Conservation (phyloP, 768 basidiomycete species). For the Rhizopogon roseolus region DNA sequence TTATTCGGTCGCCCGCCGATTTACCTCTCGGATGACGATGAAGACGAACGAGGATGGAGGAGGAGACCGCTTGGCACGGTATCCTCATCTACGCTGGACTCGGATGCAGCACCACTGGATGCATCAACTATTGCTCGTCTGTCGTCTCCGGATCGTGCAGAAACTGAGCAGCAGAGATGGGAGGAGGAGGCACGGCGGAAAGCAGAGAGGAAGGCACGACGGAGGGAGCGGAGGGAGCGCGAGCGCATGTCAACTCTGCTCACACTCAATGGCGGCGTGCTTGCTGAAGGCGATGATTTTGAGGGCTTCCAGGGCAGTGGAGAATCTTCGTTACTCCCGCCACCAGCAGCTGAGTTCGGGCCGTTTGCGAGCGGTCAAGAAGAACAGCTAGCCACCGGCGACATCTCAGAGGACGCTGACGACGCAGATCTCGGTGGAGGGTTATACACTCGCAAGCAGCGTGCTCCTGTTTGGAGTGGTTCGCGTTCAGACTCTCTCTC, state of each 20-base stretch:
- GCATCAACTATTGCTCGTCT: slow-evolving; percentile 49
- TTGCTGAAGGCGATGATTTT: slow-evolving; percentile 36
- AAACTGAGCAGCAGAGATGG: slow-evolving; percentile 24
- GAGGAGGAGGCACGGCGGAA: slow-evolving; percentile 39
- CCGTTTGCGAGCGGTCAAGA: slow-evolving; percentile 20
- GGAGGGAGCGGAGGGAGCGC: slow-evolving; percentile 42
- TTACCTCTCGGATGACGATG: slow-evolving; percentile 47
- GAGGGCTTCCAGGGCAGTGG: slow-evolving; percentile 66
- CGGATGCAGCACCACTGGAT: slow-evolving; percentile 66
- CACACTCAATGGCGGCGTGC: slow-evolving; percentile 27
- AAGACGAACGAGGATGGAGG: slow-evolving; percentile 16
- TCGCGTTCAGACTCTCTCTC: slow-evolving; percentile 56
- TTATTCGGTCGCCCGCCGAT: slow-evolving; percentile 64
- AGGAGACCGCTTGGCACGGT: slow-evolving; percentile 19
- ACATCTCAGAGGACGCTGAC: slow-evolving; percentile 29
- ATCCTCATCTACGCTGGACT: slow-evolving; percentile 52
- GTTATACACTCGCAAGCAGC: slow-evolving; percentile 41
- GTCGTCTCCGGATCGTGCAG: slow-evolving; percentile 35
- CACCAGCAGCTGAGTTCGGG: slow-evolving; percentile 16
- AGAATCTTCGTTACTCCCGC: neutral
- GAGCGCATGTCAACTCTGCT: slow-evolving; percentile 28
- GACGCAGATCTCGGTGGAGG: slow-evolving; percentile 62
- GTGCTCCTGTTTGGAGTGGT: slow-evolving; percentile 27
- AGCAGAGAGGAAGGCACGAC: slow-evolving; percentile 42
- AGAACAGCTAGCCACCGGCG: neutral